Evolutionary conservation across 2,329 filamentous ascomycete genomes (phyloP).

Genomic region (Colletotrichum tamarilloi): DNA sequence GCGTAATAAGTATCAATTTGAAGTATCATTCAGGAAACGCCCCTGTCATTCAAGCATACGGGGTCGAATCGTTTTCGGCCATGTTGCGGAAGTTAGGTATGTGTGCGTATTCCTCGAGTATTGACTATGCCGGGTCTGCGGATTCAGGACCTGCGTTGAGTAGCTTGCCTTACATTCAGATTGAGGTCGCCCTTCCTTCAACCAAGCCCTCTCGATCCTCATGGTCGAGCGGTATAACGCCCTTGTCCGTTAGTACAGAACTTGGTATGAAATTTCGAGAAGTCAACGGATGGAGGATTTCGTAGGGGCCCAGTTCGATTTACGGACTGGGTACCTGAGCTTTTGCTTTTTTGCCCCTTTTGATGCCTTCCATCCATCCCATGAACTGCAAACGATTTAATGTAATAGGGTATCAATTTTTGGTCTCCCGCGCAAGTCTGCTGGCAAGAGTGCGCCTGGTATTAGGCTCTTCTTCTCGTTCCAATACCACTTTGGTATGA

Average conservation of each 20-base stretch:
- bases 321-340: too few relatives aligned
- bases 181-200: too few relatives aligned
- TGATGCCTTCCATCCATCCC: too few relatives aligned
- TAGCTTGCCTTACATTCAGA: too few relatives aligned
- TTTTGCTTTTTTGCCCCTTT: too few relatives aligned
- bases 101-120: neutral
- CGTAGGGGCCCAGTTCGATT: too few relatives aligned
- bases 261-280: too few relatives aligned
- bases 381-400: neutral
- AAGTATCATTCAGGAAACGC: neutral
- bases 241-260: too few relatives aligned
- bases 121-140: neutral
- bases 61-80: neutral
- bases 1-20: constrained; percentile 10
- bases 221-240: too few relatives aligned
- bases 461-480: neutral
- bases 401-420: neutral
- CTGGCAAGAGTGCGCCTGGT: neutral
- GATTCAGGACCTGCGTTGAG: neutral
- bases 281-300: too few relatives aligned
- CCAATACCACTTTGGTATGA: neutral
- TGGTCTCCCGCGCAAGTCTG: neutral
- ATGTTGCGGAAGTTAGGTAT: neutral
- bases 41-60: neutral
- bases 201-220: too few relatives aligned